Evolutionary conservation across 768 basidiomycete genomes (phyloP).

Genomic region (Auriscalpium microsporum): DNA sequence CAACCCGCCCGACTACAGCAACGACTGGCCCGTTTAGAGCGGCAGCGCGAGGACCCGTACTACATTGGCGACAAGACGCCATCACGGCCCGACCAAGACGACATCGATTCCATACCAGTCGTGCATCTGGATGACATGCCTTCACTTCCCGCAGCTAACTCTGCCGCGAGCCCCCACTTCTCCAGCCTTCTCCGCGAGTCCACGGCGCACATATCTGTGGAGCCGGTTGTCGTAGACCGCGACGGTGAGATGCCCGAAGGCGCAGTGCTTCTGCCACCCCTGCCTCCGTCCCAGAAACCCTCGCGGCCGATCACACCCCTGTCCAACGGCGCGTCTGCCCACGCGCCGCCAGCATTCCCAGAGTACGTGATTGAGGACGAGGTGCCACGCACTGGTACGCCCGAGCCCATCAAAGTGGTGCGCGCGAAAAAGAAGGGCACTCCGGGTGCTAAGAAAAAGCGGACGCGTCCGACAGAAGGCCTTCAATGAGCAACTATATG

Average conservation of each 20-base stretch:
- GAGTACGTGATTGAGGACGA: conserved; percentile 48
- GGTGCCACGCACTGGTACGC: conserved; percentile 43
- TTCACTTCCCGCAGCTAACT: conserved; percentile 26
- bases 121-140: conserved; percentile 74
- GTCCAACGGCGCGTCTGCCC: background rate
- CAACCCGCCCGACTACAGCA: conserved; percentile 35
- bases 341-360: conserved; percentile 34
- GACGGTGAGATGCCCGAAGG: conserved; percentile 16
- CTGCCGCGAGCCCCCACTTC: background rate
- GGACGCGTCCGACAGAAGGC: conserved; percentile 27
- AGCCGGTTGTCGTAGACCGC: conserved; percentile 10
- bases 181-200: conserved; percentile 12
- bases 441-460: conserved; percentile 59
- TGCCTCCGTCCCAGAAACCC: conserved; percentile 5
- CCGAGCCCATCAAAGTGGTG: conserved; percentile 69
- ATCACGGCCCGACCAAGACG: conserved; percentile 33
- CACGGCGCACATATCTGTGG: conserved; percentile 1
- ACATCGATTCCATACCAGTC: conserved; percentile 89
- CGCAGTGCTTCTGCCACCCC: background rate
- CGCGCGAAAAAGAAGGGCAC: conserved; percentile 60
- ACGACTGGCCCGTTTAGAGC: conserved; percentile 66
- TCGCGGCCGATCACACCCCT: conserved; percentile 15
- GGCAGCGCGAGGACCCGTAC: conserved; percentile 82
- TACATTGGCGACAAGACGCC: conserved; percentile 68
- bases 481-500: background rate